phyloP scores from a whole-genome alignment of 2,329 filamentous ascomycete species.

The Aspergillus quadrilineatus region DNA sequence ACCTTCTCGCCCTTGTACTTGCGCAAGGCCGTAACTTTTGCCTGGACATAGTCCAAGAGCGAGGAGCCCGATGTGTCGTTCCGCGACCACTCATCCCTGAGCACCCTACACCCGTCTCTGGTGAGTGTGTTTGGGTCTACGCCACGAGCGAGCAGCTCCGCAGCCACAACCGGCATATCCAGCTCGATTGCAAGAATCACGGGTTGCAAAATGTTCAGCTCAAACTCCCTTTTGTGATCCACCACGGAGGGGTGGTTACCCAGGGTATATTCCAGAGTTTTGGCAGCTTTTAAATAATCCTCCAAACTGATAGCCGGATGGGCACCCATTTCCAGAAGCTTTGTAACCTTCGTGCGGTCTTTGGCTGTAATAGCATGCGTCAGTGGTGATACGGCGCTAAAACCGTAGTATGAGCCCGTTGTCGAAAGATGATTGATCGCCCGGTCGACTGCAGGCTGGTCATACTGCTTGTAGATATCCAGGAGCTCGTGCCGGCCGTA shows the following conservation, averaged over 20 bases:
- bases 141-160: slow-evolving; percentile 62
- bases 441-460: slow-evolving; percentile 60
- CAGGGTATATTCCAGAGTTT: slow-evolving; percentile 11
- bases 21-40: slow-evolving; percentile 52
- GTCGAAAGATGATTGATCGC: slow-evolving; percentile 66
- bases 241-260: slow-evolving; percentile 42
- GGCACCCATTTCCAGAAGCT: slow-evolving; percentile 65
- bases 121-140: slow-evolving; percentile 65
- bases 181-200: slow-evolving; percentile 60
- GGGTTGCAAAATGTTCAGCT: slow-evolving; percentile 59
- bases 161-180: slow-evolving; percentile 54
- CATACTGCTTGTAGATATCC: slow-evolving; percentile 50
- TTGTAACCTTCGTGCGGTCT: slow-evolving; percentile 55
- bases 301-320: slow-evolving; percentile 59
- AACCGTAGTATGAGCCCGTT: slow-evolving; percentile 32
- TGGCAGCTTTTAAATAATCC: slow-evolving; percentile 34
- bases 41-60: slow-evolving; percentile 61
- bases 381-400: slow-evolving; percentile 51
- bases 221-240: slow-evolving; percentile 52
- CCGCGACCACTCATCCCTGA: neutral
- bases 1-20: slow-evolving; percentile 42
- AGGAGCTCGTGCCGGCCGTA: slow-evolving; percentile 48
- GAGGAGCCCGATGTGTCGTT: slow-evolving; percentile 28
- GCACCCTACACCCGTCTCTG: slow-evolving; percentile 28
- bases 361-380: slow-evolving; percentile 58